Conservation (phyloP, 495 filamentous ascomycete genomes). For the Trichoderma gamsii region DNA sequence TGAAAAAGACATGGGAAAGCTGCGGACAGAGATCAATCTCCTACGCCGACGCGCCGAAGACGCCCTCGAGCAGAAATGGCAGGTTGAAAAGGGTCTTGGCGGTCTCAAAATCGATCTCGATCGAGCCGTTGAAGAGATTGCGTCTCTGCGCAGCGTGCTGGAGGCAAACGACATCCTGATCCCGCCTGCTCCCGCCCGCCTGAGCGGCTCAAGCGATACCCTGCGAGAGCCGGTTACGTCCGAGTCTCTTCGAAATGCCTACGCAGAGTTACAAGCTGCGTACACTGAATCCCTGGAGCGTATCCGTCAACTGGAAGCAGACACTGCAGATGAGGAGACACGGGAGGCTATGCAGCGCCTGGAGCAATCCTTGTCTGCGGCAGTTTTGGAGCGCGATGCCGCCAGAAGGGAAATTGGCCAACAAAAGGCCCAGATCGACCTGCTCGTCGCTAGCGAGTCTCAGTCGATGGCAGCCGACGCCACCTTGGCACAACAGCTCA, state of each 20-base stretch:
- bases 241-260: conserved; percentile 70
- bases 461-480: conserved; percentile 56
- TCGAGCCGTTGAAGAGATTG: conserved; percentile 87
- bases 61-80: conserved; percentile 92
- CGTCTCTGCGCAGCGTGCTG: conserved; percentile 68
- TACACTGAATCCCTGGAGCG: conserved; percentile 48
- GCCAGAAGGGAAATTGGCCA: conserved; percentile 34
- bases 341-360: conserved; percentile 55
- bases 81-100: conserved; percentile 86
- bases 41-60: conserved; percentile 88
- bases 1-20: conserved; percentile 67
- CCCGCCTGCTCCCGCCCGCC: conserved; percentile 48
- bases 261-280: conserved; percentile 65
- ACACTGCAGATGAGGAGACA: conserved; percentile 44
- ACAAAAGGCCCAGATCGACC: conserved; percentile 56
- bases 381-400: conserved; percentile 66
- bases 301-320: conserved; percentile 50
- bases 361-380: conserved; percentile 56
- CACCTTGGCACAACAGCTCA: conserved; percentile 57
- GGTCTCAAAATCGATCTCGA: conserved; percentile 97
- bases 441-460: conserved; percentile 54
- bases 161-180: conserved; percentile 81
- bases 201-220: conserved; percentile 28
- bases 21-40: conserved; percentile 78
- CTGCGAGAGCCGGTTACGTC: conserved; percentile 49